Percentiles rank a stretch among this genome's conserved stretches.
Evolutionary conservation across 768 basidiomycete genomes (phyloP).

Genomic region (Mycena indigotica): DNA sequence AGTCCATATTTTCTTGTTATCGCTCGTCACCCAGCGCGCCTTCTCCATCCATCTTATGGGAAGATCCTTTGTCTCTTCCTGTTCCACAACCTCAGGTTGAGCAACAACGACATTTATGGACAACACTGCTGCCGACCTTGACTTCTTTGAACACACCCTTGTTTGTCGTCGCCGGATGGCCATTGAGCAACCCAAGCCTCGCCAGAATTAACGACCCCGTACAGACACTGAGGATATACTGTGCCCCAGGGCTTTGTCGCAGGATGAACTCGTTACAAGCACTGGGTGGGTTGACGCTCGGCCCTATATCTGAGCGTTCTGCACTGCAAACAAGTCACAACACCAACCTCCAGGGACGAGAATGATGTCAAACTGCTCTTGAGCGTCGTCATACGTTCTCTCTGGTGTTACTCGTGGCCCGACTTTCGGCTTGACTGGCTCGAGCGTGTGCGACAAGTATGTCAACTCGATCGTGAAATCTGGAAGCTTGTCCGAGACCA

Average conservation of each 20-base stretch:
- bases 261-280: conserved; percentile 27
- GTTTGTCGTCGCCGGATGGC: conserved; percentile 40
- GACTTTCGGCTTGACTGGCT: conserved; percentile 22
- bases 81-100: no score
- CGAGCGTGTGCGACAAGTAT: conserved; percentile 26
- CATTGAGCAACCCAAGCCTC: conserved; percentile 33
- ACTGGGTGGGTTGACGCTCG: conserved; percentile 14
- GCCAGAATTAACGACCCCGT: conserved; percentile 38
- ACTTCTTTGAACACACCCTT: conserved; percentile 33
- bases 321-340: no score
- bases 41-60: conserved; percentile 38
- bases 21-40: conserved; percentile 39
- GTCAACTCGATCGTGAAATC: conserved; percentile 23
- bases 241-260: conserved; percentile 29
- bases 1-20: conserved; percentile 43
- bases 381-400: conserved; percentile 27
- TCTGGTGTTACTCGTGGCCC: conserved; percentile 25
- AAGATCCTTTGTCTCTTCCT: conserved; percentile 27
- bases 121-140: background rate
- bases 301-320: conserved; percentile 1
- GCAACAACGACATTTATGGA: no score
- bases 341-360: conserved; percentile 35
- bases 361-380: conserved; percentile 32
- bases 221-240: conserved; percentile 39
- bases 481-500: conserved; percentile 4